Evolutionary conservation across 192 early-diverging fungal species (phyloP).

Genomic region (Podila horticola): DNA sequence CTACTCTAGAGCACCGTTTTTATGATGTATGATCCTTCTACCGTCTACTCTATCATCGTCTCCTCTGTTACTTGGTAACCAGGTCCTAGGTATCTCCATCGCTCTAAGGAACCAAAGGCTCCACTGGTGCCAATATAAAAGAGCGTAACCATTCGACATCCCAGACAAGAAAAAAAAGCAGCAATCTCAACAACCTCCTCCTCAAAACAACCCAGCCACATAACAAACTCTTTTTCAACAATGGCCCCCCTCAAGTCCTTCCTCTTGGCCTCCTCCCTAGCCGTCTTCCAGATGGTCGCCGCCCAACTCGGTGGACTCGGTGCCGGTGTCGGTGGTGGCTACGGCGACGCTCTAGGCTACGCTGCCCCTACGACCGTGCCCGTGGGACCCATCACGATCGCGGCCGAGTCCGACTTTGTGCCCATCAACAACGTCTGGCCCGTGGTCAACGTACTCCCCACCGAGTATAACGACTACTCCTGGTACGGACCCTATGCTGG

Average conservation of each 20-base stretch:
- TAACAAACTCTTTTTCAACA: too few species aligned
- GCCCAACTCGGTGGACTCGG: not conserved
- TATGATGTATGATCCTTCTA: too few species aligned
- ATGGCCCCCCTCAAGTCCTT: not conserved
- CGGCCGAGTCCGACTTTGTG: slow-evolving; percentile 13
- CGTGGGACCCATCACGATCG: slow-evolving; percentile 8
- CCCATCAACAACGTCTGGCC: slow-evolving; percentile 22
- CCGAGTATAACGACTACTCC: slow-evolving; percentile 13
- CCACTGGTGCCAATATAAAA: too few species aligned
- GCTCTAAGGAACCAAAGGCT: too few species aligned
- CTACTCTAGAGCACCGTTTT: too few species aligned
- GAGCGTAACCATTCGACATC: too few species aligned
- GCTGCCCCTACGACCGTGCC: not conserved
- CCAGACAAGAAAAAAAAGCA: too few species aligned
- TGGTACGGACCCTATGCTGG: not conserved
- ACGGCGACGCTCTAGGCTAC: not conserved
- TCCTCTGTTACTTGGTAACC: too few species aligned
- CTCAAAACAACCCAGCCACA: too few species aligned
- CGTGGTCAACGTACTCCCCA: slow-evolving; percentile 14
- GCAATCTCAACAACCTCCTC: too few species aligned
- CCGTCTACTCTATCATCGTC: too few species aligned
- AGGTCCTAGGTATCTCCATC: too few species aligned
- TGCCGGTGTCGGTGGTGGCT: not conserved
- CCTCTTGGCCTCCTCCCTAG: not conserved
- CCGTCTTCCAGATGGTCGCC: not conserved